Evolutionary conservation across 805 yeast genomes (phyloP), one percentile per base, ranked within the genome.

Genomic region (Candida methanosorbosa): DNA sequence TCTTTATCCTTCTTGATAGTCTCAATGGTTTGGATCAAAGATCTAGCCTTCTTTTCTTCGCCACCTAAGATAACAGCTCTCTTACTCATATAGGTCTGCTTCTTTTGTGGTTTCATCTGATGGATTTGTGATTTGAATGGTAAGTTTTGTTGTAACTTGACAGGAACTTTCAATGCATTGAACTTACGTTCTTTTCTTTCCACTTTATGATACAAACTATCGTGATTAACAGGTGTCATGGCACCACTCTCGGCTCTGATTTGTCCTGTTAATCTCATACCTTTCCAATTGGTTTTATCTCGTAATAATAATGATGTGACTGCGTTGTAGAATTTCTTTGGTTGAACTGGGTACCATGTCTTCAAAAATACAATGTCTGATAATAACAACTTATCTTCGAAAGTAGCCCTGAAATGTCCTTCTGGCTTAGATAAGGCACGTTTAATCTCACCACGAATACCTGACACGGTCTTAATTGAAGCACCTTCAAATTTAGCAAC

Each of bases 401-500:
- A 92, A 1, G 97, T 79, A 11, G 98, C 99, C 54, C 99, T 76
- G 68, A 72, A 94, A 56, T 82, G 79, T 11, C 99, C 99, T 34
- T 90, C 97, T 0, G 97, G 96, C 47, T 83, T 82, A 9, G 95
- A 75, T 41, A 92, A 66, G 0, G 97, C 98, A 43, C 97, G 70
- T 57, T 92, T 92, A 49, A 92, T 90, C 58, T 92, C 97, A 59
- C 99, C 99, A 46, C 98, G 70, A 38, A 92, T 86, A 40, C 99
- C 98, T 7, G 95, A 84, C 4, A 92, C 98, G 0, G 98, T 94
- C 58, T 87, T 82, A 53, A 92, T 87, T 30, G 87, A 80, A 0
- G 98, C 98, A 38, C 99, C 99, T 64, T 92, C 98, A 53, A 92
- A 92, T 56, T 87, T 84, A 27, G 97, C 97, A 38, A 90, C 95